phyloP scores from a whole-genome alignment of 495 filamentous ascomycete species.

The Penicillium verhagenii region DNA sequence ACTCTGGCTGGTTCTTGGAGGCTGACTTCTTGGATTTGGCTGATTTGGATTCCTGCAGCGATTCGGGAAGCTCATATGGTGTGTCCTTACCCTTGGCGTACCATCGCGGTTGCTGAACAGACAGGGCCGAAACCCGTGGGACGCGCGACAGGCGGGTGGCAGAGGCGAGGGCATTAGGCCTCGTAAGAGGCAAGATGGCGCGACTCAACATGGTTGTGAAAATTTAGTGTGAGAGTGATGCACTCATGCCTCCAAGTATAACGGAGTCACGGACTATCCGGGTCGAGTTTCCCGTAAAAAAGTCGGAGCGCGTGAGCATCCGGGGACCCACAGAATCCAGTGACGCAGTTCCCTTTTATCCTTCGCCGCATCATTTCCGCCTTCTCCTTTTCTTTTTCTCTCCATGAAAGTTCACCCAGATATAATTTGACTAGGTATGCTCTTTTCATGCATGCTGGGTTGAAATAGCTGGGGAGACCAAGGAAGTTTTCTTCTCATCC shows the following conservation, averaged over 20 bases:
- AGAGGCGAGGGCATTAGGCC: constrained; percentile 42
- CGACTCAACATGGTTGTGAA: constrained; percentile 44
- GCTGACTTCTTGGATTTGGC: constrained; percentile 23
- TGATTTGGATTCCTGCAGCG: constrained; percentile 21
- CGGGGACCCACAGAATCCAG: constrained; percentile 21
- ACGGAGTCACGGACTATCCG: neutral
- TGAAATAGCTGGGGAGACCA: constrained; percentile 71
- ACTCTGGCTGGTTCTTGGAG: constrained; percentile 33
- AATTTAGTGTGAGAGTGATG: constrained; percentile 18
- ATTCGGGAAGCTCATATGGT: constrained; percentile 45
- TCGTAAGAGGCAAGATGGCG: constrained; percentile 45
- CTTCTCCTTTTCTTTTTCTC: constrained; percentile 27
- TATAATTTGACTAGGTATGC: constrained; percentile 63
- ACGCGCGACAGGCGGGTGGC: constrained; percentile 37
- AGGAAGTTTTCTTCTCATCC: constrained; percentile 44
- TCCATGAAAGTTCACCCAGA: constrained; percentile 64
- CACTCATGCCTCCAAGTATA: constrained; percentile 27
- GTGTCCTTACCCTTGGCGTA: constrained; percentile 52
- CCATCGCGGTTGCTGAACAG: constrained; percentile 37
- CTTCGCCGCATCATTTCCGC: constrained; percentile 11
- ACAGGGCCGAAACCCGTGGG: constrained; percentile 35
- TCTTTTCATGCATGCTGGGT: constrained; percentile 50
- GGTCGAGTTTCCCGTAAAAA: constrained; percentile 29
- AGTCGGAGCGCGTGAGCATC: constrained; percentile 30
- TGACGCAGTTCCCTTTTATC: constrained; percentile 27